Percentiles rank a stretch among this genome's conserved stretches.
phyloP scores from a whole-genome alignment of 2,329 filamentous ascomycete species.

The Scopulariopsis brevicaulis region DNA sequence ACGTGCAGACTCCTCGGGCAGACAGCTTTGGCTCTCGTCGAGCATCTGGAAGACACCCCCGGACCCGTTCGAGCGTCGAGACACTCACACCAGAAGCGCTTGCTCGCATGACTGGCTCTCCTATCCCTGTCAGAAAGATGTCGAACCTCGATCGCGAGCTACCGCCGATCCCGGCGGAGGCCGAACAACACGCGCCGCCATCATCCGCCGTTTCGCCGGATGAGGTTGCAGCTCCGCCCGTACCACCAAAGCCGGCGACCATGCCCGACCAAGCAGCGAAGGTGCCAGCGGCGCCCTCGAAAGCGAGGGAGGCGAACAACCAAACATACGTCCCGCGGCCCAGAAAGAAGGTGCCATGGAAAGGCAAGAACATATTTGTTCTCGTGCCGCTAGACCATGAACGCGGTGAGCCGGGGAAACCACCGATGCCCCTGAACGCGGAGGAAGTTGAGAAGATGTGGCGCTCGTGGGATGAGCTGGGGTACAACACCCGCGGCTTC shows the following conservation, averaged over 20 bases:
- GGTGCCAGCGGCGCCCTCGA: constrained; percentile 22
- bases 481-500: constrained; percentile 59
- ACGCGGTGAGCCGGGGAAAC: constrained; percentile 44
- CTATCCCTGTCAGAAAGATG: constrained; percentile 2
- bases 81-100: constrained; percentile 31
- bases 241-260: neutral
- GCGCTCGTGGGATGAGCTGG: constrained; percentile 54
- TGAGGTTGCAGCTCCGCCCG: neutral
- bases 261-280: constrained; percentile 11
- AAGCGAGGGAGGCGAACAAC: constrained; percentile 25
- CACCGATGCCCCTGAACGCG: constrained; percentile 40
- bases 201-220: neutral
- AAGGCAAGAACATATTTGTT: constrained; percentile 63
- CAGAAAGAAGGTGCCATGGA: constrained; percentile 66
- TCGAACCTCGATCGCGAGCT: constrained; percentile 5
- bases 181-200: neutral
- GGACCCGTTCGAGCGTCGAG: constrained; percentile 42
- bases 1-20: constrained; percentile 35
- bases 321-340: constrained; percentile 38
- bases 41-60: constrained; percentile 21
- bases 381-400: constrained; percentile 57
- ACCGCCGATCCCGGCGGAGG: neutral
- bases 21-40: constrained; percentile 9
- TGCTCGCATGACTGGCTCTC: constrained; percentile 2
- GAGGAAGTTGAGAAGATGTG: constrained; percentile 51